A percentile compares a stretch with the other conserved stretches of the same genome.
These are phyloP conservation scores for Bacterosira constricta DNA, from an alignment of 108 stramenopile species.

Conservation along the genomic window DNA sequence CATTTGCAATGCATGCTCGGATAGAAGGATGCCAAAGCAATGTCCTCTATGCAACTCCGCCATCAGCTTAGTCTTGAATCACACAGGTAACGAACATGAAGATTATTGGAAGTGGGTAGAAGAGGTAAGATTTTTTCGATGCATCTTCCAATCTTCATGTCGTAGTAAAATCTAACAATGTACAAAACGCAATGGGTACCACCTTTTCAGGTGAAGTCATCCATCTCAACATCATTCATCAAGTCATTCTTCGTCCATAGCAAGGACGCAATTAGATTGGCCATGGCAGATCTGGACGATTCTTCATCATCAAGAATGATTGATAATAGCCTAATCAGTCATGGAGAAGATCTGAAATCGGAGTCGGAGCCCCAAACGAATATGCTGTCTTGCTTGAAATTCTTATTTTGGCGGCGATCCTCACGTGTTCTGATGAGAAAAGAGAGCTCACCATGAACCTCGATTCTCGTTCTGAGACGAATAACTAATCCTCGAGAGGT, in stretches of 20 bases:
- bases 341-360: not conserved
- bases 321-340: not conserved
- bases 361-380: not conserved
- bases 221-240: constrained; percentile 20
- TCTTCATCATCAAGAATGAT: not conserved
- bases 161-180: too few species aligned
- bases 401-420: not conserved
- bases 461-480: not conserved
- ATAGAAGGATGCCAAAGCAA: not conserved
- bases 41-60: constrained; percentile 24
- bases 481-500: too few species aligned
- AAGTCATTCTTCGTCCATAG: constrained; percentile 17
- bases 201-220: constrained; percentile 17
- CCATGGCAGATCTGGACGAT: not conserved
- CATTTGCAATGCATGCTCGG: constrained; percentile 14
- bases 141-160: not conserved
- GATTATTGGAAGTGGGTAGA: constrained; percentile 29
- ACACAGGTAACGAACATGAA: constrained; percentile 5
- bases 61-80: not conserved
- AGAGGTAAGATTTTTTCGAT: constrained; percentile 6
- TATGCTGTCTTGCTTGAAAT: not conserved
- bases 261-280: constrained; percentile 12
- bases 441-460: not conserved
- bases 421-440: not conserved
- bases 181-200: too few species aligned